phyloP scores from a whole-genome alignment of 2,329 filamentous ascomycete genomes.

The Ceratocystis lukuohia region DNA sequence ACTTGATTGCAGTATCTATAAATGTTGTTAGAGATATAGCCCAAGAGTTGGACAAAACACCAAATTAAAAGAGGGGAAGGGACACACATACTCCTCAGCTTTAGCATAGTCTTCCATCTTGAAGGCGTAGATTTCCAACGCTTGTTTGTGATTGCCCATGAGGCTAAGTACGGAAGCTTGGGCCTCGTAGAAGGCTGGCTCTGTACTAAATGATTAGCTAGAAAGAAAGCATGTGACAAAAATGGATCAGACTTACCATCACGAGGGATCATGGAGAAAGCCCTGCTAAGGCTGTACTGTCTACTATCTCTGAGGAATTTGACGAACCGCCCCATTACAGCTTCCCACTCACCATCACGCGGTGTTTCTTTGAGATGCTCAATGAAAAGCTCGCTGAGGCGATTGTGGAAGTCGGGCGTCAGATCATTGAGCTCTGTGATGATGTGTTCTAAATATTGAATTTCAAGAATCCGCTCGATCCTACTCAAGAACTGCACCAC shows the following conservation, averaged over 20 bases:
- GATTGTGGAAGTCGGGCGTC: constrained; percentile 77
- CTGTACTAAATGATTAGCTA: constrained; percentile 31
- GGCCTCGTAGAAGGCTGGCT: constrained; percentile 75
- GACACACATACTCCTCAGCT: constrained; percentile 66
- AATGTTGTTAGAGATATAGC: constrained; percentile 20
- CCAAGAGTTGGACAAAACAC: constrained; percentile 17
- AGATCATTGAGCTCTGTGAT: constrained; percentile 75
- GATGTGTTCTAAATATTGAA: constrained; percentile 79
- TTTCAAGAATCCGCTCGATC: constrained; percentile 58
- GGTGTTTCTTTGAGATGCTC: constrained; percentile 41
- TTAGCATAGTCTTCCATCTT: constrained; percentile 76
- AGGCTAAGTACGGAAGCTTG: constrained; percentile 84
- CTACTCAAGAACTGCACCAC: constrained; percentile 61
- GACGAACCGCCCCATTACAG: constrained; percentile 54
- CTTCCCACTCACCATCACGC: constrained; percentile 38
- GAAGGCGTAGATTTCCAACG: constrained; percentile 94
- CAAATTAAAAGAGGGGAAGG: not conserved
- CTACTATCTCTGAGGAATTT: constrained; percentile 61
- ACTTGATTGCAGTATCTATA: constrained; percentile 71
- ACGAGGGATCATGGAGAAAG: constrained; percentile 62
- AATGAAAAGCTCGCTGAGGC: constrained; percentile 55
- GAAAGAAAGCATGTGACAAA: not conserved
- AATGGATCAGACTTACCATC: constrained; percentile 46
- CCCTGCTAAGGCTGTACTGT: constrained; percentile 68
- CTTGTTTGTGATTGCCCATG: constrained; percentile 91